Evolutionary conservation across 306 rosid species (phyloP), one percentile per base, ranked within the genome.

Genomic region (Inga leiocalycina): DNA sequence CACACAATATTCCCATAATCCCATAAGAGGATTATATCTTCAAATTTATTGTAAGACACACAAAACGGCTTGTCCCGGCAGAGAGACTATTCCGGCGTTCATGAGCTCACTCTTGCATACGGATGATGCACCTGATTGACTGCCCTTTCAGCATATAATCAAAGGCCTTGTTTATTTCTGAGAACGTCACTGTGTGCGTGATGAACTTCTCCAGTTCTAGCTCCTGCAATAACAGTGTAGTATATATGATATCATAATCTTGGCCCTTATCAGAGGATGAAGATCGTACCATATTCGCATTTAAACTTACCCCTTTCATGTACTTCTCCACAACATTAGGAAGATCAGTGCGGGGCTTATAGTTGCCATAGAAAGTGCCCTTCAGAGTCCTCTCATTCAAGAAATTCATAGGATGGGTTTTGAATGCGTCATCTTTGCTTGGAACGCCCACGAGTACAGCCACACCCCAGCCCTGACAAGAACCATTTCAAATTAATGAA

Each of bases 361-460:
- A 90, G 80, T 90, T 90, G 16, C 93, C 93, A 34, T 76, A 90
- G 79, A 88, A 87, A 49, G 93, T 88, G 15, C 93, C 93, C 65
- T 84, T 86, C 3, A 90, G 88, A 2, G 91, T 90, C 79, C 88
- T 86, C 61, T 82, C 91, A 2, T 82, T 80, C 9, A 88, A 75
- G 27, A 90, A 0, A 74, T 86, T 86, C 11, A 82, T 70, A 6
- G 91, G 93, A 12, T 88, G 90, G 75, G 98, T 94, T 79, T 88
- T 90, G 89, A 94, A 94, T 37, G 91, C 92, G 79, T 91, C 97
- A 48, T 94, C 97, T 86, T 89, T 94, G 81, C 7, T 94, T 45
- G 97, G 97, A 56, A 95, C 97, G 27, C 98, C 98, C 44, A 95
- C 98, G 2, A 94, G 95, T 10, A 94, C 98, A 34, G 97, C 98